A percentile compares a stretch with the other conserved stretches of the same genome.
These are phyloP conservation scores for Tuber borchii DNA, from an alignment of 495 filamentous ascomycete species.

Conservation along the genomic window DNA sequence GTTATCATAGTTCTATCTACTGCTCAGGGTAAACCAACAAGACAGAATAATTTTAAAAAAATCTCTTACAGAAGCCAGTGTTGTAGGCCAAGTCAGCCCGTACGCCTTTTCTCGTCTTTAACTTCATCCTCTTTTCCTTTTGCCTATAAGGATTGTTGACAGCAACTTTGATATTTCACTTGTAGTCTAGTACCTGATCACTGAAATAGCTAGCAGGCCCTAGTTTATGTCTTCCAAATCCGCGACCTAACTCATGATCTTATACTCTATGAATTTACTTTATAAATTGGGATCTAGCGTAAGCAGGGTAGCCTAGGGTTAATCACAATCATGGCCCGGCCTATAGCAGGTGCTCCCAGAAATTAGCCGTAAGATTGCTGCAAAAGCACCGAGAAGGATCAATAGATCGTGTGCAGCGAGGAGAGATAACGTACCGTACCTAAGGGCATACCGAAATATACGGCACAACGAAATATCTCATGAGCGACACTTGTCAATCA, in stretches of 20 bases:
- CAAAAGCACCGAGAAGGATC: background rate
- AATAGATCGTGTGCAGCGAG: background rate
- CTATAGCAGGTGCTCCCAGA: background rate
- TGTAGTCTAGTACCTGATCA: background rate
- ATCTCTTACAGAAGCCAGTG: background rate
- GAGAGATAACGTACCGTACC: no score
- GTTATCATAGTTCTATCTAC: background rate
- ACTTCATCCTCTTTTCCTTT: background rate
- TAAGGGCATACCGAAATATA: no score
- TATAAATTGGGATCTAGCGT: background rate
- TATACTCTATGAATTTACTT: background rate
- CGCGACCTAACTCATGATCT: background rate
- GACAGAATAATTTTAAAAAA: no score
- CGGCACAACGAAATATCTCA: no score
- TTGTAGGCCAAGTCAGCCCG: background rate
- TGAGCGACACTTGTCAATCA: no score
- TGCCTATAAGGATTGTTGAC: background rate
- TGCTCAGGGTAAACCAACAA: background rate
- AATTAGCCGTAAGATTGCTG: background rate
- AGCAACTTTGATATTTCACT: background rate
- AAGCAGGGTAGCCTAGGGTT: background rate
- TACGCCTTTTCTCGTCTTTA: background rate
- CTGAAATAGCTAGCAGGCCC: background rate
- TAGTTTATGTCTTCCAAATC: background rate
- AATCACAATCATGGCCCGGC: background rate